These are phyloP conservation scores for Aschersonia sp. DNA, from an alignment of 2,329 filamentous ascomycete species.

Conservation along the genomic window DNA sequence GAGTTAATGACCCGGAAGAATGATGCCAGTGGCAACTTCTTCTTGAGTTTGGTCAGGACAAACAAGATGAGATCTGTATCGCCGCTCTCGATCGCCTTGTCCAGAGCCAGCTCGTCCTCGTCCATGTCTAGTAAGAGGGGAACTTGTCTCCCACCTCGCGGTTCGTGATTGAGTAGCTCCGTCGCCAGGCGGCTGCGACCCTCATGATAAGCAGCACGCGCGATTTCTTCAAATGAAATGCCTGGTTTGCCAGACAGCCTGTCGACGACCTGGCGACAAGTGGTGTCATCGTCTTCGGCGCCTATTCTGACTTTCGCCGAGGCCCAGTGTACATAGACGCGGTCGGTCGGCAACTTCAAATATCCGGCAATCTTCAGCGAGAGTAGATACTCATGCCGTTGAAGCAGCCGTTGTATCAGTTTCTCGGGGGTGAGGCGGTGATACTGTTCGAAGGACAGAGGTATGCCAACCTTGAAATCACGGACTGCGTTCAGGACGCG, in stretches of 20 bases:
- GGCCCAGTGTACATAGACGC: constrained; percentile 95
- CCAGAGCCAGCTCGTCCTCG: constrained; percentile 84
- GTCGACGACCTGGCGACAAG: constrained; percentile 76
- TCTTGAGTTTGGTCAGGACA: constrained; percentile 76
- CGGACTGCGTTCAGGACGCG: constrained; percentile 86
- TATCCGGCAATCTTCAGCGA: constrained; percentile 82
- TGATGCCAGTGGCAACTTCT: constrained; percentile 74
- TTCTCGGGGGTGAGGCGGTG: constrained; percentile 79
- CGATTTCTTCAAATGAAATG: constrained; percentile 92
- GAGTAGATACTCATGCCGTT: constrained; percentile 79
- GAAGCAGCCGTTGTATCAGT: constrained; percentile 73
- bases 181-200: constrained; percentile 81
- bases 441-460: constrained; percentile 88
- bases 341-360: constrained; percentile 70
- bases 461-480: constrained; percentile 81
- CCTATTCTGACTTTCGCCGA: constrained; percentile 83
- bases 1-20: constrained; percentile 90
- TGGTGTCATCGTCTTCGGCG: constrained; percentile 71
- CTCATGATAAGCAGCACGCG: constrained; percentile 85
- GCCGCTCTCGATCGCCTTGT: constrained; percentile 92
- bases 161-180: constrained; percentile 82
- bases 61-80: constrained; percentile 88
- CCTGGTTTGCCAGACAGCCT: constrained; percentile 77
- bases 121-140: constrained; percentile 89
- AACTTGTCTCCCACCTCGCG: constrained; percentile 88